Evolutionary conservation across 2,329 filamentous ascomycete genomes (phyloP), one percentile per base, ranked within the genome.

Genomic region (Pyrenophora teres): DNA sequence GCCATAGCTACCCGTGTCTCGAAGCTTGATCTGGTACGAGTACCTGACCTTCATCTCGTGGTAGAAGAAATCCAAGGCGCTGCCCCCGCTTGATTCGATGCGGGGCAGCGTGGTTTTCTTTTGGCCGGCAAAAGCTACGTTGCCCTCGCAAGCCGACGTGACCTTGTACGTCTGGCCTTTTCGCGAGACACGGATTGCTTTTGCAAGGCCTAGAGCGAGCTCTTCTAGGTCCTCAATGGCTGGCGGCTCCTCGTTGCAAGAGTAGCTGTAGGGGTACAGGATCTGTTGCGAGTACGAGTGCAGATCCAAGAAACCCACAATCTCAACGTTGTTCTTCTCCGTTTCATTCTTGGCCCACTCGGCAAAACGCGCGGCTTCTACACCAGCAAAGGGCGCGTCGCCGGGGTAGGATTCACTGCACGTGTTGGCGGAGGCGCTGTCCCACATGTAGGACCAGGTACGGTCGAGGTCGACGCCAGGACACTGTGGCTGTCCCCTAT

Each of bases 241-340:
- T 0, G 93, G 92, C 10, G 94, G 93, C 23, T 86, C 79, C 4
- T 83, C 80, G 5, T 80, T 77, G 78, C 94, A 99, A 10, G 89
- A 90, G 75, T 90, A 96, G 4, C 89, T 87, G 71, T 92, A 97
- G 0, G 94, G 94, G 70, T 94, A 97, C 7, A 97, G 81, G 18
- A 99, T 87, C 74, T 97, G 89, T 75, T 99, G 92, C 0, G 91
- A 95, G 73, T 97, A 99, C 1, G 90, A 93, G 74, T 99, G 94
- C 21, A 97, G 80, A 71, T 99, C 94, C 38, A 97, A 71, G 59
- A 95, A 87, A 3, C 88, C 91, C n/a, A 92, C 83, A 61, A 97
- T 91, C 13, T 87, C 81, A 44, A 87, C 85, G 49, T 88, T 86
- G 69, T 87, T 84, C 60, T 85, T 79, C 6, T 82, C 78, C 0